Evolutionary conservation across 2,329 filamentous ascomycete genomes (phyloP), one percentile per base, ranked within the genome.

Genomic region (Scytalidium sp.): DNA sequence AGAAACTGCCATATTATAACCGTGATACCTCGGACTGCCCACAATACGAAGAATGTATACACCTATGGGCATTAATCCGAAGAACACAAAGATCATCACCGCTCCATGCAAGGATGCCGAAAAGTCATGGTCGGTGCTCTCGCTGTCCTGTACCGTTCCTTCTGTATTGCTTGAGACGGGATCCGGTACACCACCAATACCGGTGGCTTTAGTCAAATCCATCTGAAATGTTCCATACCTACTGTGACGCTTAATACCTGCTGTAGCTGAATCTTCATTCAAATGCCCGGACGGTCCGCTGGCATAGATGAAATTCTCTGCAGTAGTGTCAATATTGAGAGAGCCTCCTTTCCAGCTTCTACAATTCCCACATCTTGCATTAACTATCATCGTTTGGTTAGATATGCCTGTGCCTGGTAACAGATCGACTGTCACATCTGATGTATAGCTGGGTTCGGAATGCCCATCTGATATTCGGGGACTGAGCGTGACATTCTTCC

Each of bases 1-100:
- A 11, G 75, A 80, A 19, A 80, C 53, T 1, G 61, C 61, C 65
- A 85, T 81, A 50, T 76, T 75, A 19, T 75, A 56, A 32, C 70
- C 78, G 62, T 85, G 83, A 71, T 75, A 78, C 51, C 71, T 74
- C 2, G 78, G 74, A 63, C 71, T 75, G 25, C 73, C 70, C 9
- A 78, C 70, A 2, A 81, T 60, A 2, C 79, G 68, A 43, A 85
- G 62, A 21, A 83, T 64, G 20, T 83, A 56, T 11, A 79, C 69
- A 1, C 82, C 83, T 9, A 79, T 53, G 1, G 82, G 82, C 61
- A 83, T 75, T 43, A 84, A 56, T 15, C 76, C 71, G 2, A 83
- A 67, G 50, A 84, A 78, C 11, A 70, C 70, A 10, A 80, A 62
- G 36, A 81, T 67, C 83, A 85, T 85, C 42, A 80, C 60, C 20